Conservation (phyloP, 305 asterid genomes). For the Ilex paraguariensis region DNA sequence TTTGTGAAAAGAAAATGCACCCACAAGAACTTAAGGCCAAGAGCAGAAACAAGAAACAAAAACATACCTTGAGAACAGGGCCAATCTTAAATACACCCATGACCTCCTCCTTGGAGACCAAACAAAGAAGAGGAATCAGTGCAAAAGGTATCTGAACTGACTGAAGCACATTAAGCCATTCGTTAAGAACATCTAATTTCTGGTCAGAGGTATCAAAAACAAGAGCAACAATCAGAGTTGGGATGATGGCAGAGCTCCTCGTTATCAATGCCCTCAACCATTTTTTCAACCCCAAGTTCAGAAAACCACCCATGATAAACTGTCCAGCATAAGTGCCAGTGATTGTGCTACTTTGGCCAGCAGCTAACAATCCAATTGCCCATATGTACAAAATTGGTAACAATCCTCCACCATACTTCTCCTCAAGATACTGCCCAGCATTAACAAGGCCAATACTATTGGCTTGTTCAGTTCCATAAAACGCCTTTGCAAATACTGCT, state of each 20-base stretch:
- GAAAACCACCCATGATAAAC: conserved; percentile 2
- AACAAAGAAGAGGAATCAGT: neutral
- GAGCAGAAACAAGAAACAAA: neutral
- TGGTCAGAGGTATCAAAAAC: neutral
- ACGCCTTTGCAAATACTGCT: neutral
- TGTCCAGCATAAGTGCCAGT: conserved; percentile 1
- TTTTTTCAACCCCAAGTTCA: conserved; percentile 1
- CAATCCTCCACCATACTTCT: neutral
- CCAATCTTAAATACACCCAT: neutral
- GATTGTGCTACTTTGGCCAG: conserved; percentile 1
- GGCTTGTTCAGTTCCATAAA: neutral
- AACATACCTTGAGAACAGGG: neutral
- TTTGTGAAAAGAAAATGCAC: too few species aligned
- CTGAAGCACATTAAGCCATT: conserved; percentile 1
- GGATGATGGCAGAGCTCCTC: neutral
- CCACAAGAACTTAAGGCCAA: too few species aligned
- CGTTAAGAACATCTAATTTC: neutral
- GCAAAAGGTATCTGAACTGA: conserved; percentile 1
- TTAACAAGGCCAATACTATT: neutral
- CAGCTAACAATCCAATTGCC: conserved; percentile 2
- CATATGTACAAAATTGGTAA: neutral
- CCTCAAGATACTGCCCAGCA: neutral
- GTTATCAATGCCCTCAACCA: conserved; percentile 1
- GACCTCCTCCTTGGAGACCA: conserved; percentile 2
- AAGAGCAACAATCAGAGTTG: conserved; percentile 1